A percentile compares a stretch with the other conserved stretches of the same genome.
Conservation (phyloP, 2,329 filamentous ascomycete genomes). For the Chaetomium olivaceum region DNA sequence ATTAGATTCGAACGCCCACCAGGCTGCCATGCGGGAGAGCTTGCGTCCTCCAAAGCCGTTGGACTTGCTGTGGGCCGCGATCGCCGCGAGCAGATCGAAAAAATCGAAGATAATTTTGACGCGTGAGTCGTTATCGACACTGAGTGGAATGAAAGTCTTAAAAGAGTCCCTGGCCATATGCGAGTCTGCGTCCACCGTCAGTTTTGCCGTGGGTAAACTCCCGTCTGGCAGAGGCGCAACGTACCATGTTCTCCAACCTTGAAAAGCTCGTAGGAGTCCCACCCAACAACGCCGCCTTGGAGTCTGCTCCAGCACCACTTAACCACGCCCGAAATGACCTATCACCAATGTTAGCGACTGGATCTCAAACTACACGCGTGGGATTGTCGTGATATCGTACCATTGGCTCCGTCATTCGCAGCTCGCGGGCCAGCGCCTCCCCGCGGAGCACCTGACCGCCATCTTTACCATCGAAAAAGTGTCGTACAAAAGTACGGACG, state of each 20-base stretch:
- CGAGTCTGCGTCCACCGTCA: conserved; percentile 64
- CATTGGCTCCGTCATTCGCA: conserved; percentile 92
- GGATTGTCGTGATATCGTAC: conserved; percentile 51
- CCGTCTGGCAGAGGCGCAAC: conserved; percentile 15
- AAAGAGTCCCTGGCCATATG: conserved; percentile 90
- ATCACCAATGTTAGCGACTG: conserved; percentile 33
- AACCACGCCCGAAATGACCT: conserved; percentile 90
- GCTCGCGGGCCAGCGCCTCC: conserved; percentile 74
- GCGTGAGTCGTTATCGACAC: conserved; percentile 82
- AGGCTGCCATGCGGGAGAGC: conserved; percentile 90
- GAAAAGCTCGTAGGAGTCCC: conserved; percentile 97
- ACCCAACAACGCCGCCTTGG: conserved; percentile 86
- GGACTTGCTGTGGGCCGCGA: conserved; percentile 88
- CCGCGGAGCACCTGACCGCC: conserved; percentile 64
- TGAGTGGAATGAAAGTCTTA: conserved; percentile 92
- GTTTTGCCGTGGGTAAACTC: not conserved
- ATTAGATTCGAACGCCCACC: conserved; percentile 96
- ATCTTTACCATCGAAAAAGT: conserved; percentile 80
- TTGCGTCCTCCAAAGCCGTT: conserved; percentile 94
- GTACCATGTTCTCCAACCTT: conserved; percentile 88
- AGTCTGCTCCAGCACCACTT: conserved; percentile 99
- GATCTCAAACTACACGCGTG: not conserved
- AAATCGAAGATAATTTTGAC: conserved; percentile 93
- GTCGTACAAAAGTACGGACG: conserved; percentile 87
- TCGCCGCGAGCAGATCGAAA: conserved; percentile 87